These are phyloP conservation scores for Lecanosticta acicola DNA, from an alignment of 2,329 filamentous ascomycete genomes.

Conservation along the genomic window DNA sequence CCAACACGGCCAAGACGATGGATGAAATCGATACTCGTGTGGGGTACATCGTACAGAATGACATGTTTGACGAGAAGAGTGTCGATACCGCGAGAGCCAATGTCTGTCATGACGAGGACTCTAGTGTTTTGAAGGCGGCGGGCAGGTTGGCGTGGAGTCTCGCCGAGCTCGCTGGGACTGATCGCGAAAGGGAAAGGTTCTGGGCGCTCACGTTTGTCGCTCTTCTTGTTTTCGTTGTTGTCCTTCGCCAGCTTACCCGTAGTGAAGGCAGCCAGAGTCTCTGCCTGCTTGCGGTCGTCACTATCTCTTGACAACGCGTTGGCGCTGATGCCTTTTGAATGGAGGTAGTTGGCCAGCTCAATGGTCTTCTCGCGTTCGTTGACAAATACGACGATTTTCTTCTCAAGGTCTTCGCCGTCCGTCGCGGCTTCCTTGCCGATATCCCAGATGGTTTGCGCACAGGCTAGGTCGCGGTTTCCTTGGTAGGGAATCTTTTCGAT, in stretches of 20 bases:
- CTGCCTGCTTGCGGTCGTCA: slow-evolving; percentile 66
- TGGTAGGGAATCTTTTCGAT: slow-evolving; percentile 87
- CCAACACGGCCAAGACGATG: slow-evolving; percentile 89
- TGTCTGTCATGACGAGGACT: slow-evolving; percentile 88
- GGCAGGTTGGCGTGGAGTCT: neutral
- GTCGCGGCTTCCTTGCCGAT: slow-evolving; percentile 70
- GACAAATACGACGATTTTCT: slow-evolving; percentile 90
- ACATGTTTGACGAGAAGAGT: slow-evolving; percentile 87
- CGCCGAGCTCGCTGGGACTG: neutral
- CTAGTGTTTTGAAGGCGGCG: slow-evolving; percentile 69
- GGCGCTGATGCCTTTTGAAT: slow-evolving; percentile 81
- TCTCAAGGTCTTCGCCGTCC: slow-evolving; percentile 58
- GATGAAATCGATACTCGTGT: slow-evolving; percentile 96
- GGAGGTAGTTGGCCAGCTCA: slow-evolving; percentile 72
- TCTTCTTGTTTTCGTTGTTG: neutral
- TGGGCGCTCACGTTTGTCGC: neutral
- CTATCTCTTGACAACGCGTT: slow-evolving; percentile 81
- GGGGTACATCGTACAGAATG: slow-evolving; percentile 93
- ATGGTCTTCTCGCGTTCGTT: slow-evolving; percentile 89
- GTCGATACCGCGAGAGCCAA: slow-evolving; percentile 89
- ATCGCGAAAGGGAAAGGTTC: neutral
- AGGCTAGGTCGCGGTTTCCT: slow-evolving; percentile 87
- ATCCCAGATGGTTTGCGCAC: slow-evolving; percentile 89
- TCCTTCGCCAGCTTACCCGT: slow-evolving; percentile 8
- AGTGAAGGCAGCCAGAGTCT: slow-evolving; percentile 75